Conservation (phyloP, 208 protist genomes). For the Porcisia deanei region DNA sequence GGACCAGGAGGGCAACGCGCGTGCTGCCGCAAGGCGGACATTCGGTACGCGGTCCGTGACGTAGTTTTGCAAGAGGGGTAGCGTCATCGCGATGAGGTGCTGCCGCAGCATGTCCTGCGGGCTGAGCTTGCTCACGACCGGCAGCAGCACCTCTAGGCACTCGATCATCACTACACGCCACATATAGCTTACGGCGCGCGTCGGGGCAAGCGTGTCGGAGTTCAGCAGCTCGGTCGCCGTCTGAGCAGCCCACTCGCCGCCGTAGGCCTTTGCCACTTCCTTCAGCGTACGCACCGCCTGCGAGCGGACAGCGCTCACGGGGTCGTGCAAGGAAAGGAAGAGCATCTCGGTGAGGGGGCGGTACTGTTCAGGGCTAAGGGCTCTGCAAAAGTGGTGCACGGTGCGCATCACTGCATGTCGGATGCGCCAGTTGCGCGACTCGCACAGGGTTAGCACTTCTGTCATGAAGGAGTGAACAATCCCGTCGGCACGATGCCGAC, state of each 20-base stretch:
- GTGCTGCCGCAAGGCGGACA: constrained; percentile 60
- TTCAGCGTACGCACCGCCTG: constrained; percentile 51
- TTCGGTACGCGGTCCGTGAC: constrained; percentile 65
- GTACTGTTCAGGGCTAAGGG: constrained; percentile 51
- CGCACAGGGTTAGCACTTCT: constrained; percentile 47
- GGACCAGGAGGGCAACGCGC: constrained; percentile 44
- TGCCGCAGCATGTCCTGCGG: constrained; percentile 48
- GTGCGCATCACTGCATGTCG: constrained; percentile 54
- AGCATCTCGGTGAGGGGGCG: constrained; percentile 49
- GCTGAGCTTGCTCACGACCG: constrained; percentile 44
- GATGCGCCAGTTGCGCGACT: constrained; percentile 75
- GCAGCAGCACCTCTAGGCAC: constrained; percentile 59
- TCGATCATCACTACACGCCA: constrained; percentile 61
- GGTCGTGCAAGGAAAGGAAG: constrained; percentile 56
- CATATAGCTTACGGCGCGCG: constrained; percentile 37
- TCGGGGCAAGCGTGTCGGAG: constrained; percentile 40
- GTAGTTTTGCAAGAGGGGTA: constrained; percentile 44
- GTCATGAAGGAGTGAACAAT: constrained; percentile 40
- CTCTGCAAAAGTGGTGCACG: constrained; percentile 50
- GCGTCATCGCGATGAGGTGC: constrained; percentile 50
- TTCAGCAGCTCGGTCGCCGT: constrained; percentile 57
- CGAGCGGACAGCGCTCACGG: constrained; percentile 65
- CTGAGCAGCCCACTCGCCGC: constrained; percentile 61
- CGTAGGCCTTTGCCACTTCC: constrained; percentile 48
- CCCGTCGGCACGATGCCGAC: constrained; percentile 20